Evolutionary conservation across 306 rosid genomes (phyloP), one percentile per base, ranked within the genome.

Genomic region (Cotoneaster glaucophyllus): DNA sequence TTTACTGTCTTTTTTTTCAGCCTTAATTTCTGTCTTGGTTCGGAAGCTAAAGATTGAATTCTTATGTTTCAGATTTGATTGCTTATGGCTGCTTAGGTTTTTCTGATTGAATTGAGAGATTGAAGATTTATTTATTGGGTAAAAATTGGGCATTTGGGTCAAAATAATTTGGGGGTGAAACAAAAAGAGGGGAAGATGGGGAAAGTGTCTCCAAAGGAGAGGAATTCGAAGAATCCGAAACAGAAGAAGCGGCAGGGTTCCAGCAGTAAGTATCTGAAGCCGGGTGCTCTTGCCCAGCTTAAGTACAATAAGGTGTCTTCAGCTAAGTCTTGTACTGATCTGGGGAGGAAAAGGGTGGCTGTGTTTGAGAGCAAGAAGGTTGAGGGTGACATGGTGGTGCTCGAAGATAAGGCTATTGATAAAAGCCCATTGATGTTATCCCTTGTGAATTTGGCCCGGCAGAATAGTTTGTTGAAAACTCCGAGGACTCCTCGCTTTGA

Each of bases 231-330:
- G 90, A 82, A 65, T 37, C 53, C 70, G 22, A 95, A 83, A 71
- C 87, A 84, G 68, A 78, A 78, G 52, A 87, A 82, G 69, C 85
- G 84, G n/a, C 78, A 87, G 44, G 71, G 89, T 50, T 84, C 91
- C 0, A 79, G 93, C 62, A 83, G 80, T 19, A 90, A 70, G 84
- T 90, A 90, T 77, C 81, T 94, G 81, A 92, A 89, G 82, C 96
- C 98, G 0, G 96, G 96, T 25, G 82, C 98, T 32, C 88, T 90
- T n/a, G 90, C 96, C 72, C 96, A 90, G 92, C 91, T 95, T 75
- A 96, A 94, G 70, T 75, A 83, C 71, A 75, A 56, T 77, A 90
- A 80, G 82, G 74, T 79, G 28, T 69, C 86, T 8, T 79, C 82
- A n/a, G 81, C 80, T 5, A 86, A 80, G 85, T 53, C 85, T 31